These are phyloP conservation scores for Adansonia rubrostipa DNA, from an alignment of 441 rosid species.

Conservation along the genomic window DNA sequence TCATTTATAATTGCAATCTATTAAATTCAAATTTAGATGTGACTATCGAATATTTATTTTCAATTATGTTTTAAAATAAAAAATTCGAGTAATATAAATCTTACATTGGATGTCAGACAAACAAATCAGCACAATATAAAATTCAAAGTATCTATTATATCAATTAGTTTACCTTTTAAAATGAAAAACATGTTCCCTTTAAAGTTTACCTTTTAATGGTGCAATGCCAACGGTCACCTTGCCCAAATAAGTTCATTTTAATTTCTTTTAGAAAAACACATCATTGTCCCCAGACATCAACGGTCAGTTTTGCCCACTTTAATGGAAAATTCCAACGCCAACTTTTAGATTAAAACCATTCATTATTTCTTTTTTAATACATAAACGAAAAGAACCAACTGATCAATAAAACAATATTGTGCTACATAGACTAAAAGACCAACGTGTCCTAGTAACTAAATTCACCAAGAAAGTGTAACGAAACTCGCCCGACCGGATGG, in stretches of 20 bases:
- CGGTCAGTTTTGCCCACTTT: conserved; percentile 34
- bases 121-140: too few species aligned
- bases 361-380: not conserved
- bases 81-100: too few species aligned
- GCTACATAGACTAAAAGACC: not conserved
- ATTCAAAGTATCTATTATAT: too few species aligned
- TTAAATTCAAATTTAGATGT: too few species aligned
- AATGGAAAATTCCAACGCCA: not conserved
- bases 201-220: not conserved
- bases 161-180: too few species aligned
- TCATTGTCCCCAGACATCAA: conserved; percentile 22
- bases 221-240: not conserved
- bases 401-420: conserved; percentile 10
- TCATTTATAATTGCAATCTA: too few species aligned
- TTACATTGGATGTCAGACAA: too few species aligned
- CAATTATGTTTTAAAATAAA: too few species aligned
- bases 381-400: not conserved
- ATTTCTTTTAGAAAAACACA: not conserved
- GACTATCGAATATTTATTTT: too few species aligned
- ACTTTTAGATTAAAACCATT: not conserved
- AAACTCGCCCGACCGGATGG: not conserved
- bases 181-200: not conserved
- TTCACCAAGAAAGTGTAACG: conserved; percentile 25
- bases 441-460: conserved; percentile 3
- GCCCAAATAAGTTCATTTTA: not conserved